Percentiles rank a stretch among this genome's conserved stretches.
Conservation (phyloP, 2,329 filamentous ascomycete genomes). For the Exophiala phaeomuriformis region DNA sequence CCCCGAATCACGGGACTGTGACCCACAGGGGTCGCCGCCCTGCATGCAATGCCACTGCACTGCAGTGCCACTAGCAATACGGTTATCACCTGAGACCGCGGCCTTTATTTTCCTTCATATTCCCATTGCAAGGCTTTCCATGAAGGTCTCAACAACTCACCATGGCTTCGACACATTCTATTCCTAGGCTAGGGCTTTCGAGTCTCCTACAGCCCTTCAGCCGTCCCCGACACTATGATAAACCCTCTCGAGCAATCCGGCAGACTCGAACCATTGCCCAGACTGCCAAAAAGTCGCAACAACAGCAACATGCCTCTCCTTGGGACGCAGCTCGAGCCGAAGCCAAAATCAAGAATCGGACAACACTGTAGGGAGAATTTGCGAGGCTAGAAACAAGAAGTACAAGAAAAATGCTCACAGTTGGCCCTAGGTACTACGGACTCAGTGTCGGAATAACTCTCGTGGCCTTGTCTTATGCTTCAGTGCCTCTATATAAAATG, state of each 20-base stretch:
- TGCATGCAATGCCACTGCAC: too few relatives aligned
- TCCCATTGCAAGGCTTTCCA: background rate
- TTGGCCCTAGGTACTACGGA: constrained; percentile 50
- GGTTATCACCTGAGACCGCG: too few relatives aligned
- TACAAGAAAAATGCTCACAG: constrained; percentile 1
- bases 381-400: background rate
- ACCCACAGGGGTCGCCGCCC: too few relatives aligned
- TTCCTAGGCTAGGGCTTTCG: background rate
- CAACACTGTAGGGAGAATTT: constrained; percentile 19
- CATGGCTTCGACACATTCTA: background rate
- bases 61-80: too few relatives aligned
- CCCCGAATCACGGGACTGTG: too few relatives aligned
- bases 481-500: constrained; percentile 63
- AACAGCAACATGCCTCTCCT: constrained; percentile 11
- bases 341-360: constrained; percentile 23
- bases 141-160: background rate
- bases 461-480: constrained; percentile 57
- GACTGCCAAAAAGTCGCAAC: constrained; percentile 10
- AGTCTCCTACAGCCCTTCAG: background rate
- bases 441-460: constrained; percentile 57
- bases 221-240: background rate
- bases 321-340: constrained; percentile 22
- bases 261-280: constrained; percentile 12
- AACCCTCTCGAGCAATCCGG: background rate
- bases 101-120: background rate